A percentile compares a stretch with the other conserved stretches of the same genome.
These are phyloP conservation scores for Phlegmacium glaucopus DNA, from an alignment of 768 basidiomycete genomes.

Conservation along the genomic window DNA sequence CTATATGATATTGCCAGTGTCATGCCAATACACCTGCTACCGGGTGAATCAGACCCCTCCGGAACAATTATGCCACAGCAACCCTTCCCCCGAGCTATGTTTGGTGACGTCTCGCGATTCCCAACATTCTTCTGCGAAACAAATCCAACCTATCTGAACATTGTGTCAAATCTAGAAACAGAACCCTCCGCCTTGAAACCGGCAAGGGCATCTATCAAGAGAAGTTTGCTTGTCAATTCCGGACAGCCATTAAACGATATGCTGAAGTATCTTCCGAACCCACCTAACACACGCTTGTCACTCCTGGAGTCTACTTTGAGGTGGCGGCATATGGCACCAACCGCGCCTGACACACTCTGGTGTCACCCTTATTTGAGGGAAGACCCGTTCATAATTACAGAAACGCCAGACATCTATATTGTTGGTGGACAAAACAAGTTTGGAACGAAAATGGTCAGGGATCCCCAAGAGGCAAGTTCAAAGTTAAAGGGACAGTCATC, in stretches of 20 bases:
- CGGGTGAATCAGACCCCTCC: slow-evolving; percentile 85
- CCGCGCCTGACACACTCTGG: slow-evolving; percentile 98
- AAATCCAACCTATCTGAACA: slow-evolving; percentile 83
- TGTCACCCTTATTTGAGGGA: slow-evolving; percentile 88
- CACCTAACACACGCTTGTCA: slow-evolving; percentile 66
- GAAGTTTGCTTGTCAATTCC: slow-evolving; percentile 77
- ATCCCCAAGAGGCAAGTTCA: slow-evolving; percentile 28
- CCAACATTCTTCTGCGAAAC: slow-evolving; percentile 75
- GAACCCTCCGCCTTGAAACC: slow-evolving; percentile 17
- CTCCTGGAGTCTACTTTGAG: slow-evolving; percentile 77
- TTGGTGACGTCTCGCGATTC: slow-evolving; percentile 59
- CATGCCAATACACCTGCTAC: slow-evolving; percentile 84
- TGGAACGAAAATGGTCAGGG: slow-evolving; percentile 62
- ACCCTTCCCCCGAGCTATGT: slow-evolving; percentile 88
- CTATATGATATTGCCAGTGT: slow-evolving; percentile 73
- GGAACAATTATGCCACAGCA: slow-evolving; percentile 92
- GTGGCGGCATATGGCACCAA: slow-evolving; percentile 98
- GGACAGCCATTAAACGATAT: slow-evolving; percentile 96
- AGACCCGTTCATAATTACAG: slow-evolving; percentile 88
- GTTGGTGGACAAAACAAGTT: slow-evolving; percentile 91
- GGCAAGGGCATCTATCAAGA: slow-evolving; percentile 26
- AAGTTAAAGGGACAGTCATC: slow-evolving; percentile 19
- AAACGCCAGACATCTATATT: slow-evolving; percentile 87
- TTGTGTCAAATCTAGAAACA: slow-evolving; percentile 45
- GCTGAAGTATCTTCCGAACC: slow-evolving; percentile 83